These are phyloP conservation scores for Eutrema salsugineum DNA, from an alignment of 441 rosid genomes.

Conservation along the genomic window DNA sequence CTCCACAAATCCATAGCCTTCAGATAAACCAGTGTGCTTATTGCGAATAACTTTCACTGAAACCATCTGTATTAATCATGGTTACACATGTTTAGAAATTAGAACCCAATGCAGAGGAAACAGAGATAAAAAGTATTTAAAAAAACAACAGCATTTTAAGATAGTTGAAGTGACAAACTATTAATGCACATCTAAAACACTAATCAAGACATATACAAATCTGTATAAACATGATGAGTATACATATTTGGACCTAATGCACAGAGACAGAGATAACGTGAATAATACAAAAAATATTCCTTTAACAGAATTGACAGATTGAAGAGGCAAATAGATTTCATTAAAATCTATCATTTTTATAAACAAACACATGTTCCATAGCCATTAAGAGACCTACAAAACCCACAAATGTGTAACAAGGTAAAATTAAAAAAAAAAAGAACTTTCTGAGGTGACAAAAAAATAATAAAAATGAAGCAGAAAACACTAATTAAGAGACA, in stretches of 20 bases:
- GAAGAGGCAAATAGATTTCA: not conserved
- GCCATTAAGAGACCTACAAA: not conserved
- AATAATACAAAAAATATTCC: not conserved
- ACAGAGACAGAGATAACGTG: not conserved
- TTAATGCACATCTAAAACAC: not conserved
- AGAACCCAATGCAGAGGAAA: not conserved
- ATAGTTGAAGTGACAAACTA: not conserved
- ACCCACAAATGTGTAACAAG: not conserved
- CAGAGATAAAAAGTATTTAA: too few species aligned
- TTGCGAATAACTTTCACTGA: constrained; percentile 89
- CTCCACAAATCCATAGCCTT: constrained; percentile 95
- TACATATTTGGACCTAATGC: not conserved
- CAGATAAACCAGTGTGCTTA: constrained; percentile 77
- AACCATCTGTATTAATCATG: constrained; percentile 46
- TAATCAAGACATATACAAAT: not conserved
- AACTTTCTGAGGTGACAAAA: not conserved
- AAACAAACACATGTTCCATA: not conserved
- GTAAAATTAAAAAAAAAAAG: not conserved
- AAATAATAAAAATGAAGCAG: not conserved
- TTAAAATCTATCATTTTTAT: not conserved
- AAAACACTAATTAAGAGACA: constrained; percentile 5
- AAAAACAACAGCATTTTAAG: too few species aligned
- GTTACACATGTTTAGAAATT: not conserved
- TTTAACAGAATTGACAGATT: not conserved
- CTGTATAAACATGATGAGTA: not conserved